These are phyloP conservation scores for Moesziomyces sp. DNA, from an alignment of 1,284 basidiomycete genomes.

Conservation along the genomic window DNA sequence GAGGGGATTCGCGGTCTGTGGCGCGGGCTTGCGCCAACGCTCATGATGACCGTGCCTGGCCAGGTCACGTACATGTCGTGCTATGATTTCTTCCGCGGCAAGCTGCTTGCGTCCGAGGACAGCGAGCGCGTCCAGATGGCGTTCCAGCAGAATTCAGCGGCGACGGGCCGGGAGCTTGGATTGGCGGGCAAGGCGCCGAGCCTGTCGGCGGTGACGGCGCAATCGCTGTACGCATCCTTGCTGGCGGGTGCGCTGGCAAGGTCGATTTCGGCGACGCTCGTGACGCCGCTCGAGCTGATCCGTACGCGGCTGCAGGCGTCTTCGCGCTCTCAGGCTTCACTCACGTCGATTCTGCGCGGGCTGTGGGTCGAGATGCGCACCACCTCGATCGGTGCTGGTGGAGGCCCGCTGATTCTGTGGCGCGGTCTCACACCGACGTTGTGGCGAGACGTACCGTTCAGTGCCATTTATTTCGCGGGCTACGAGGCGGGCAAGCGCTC, in stretches of 20 bases:
- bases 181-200: slow-evolving; percentile 22
- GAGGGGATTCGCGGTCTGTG: slow-evolving; percentile 64
- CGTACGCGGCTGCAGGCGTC: slow-evolving; percentile 84
- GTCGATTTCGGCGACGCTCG: slow-evolving; percentile 80
- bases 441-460: slow-evolving; percentile 97
- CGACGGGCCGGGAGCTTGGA: slow-evolving; percentile 20
- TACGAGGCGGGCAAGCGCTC: slow-evolving; percentile 68
- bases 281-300: slow-evolving; percentile 91
- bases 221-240: slow-evolving; percentile 74
- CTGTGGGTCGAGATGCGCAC: slow-evolving; percentile 52
- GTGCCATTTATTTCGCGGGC: slow-evolving; percentile 83
- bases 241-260: slow-evolving; percentile 85
- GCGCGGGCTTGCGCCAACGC: slow-evolving; percentile 64
- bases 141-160: slow-evolving; percentile 12
- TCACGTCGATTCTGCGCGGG: slow-evolving; percentile 48
- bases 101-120: slow-evolving; percentile 50
- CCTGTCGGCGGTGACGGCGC: slow-evolving; percentile 46
- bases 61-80: slow-evolving; percentile 95
- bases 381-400: slow-evolving; percentile 13
- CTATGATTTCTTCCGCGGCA: slow-evolving; percentile 84
- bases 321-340: slow-evolving; percentile 32
- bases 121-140: slow-evolving; percentile 7
- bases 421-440: slow-evolving; percentile 89
- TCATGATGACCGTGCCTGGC: slow-evolving; percentile 85
- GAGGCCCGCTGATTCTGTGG: slow-evolving; percentile 81